Conservation (phyloP, 352 stramenopile species). For the Phytopythium kandeliae region DNA sequence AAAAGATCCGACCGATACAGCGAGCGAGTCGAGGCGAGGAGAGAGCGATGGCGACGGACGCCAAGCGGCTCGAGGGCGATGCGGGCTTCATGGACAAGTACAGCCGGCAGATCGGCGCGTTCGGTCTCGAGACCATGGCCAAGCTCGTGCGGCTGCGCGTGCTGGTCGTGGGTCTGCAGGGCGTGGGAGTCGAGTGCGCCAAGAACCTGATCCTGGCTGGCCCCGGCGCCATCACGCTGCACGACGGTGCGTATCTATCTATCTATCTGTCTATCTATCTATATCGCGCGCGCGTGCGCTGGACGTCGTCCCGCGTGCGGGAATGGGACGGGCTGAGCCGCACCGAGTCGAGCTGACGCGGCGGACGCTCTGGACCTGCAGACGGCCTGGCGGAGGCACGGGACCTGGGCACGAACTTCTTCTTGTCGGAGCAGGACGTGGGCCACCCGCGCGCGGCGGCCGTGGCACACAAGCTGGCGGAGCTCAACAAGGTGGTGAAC, state of each 20-base stretch:
- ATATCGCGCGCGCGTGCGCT: no score
- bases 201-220: conserved; percentile 94
- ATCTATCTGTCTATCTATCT: no score
- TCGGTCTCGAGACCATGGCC: conserved; percentile 89
- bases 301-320: no score
- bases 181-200: conserved; percentile 86
- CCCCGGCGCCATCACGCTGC: conserved; percentile 82
- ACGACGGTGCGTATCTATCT: conserved; percentile 37
- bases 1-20: no score
- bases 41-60: conserved; percentile 40
- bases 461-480: conserved; percentile 77
- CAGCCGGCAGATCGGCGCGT: conserved; percentile 90
- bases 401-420: conserved; percentile 93
- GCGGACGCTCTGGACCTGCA: no score
- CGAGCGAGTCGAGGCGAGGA: no score
- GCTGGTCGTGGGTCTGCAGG: conserved; percentile 80
- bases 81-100: conserved; percentile 93
- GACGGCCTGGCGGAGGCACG: conserved; percentile 66
- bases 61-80: conserved; percentile 73
- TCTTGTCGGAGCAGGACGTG: conserved; percentile 81
- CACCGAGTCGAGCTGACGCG: no score
- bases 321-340: no score
- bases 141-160: conserved; percentile 86
- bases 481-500: conserved; percentile 90
- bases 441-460: conserved; percentile 53